Evolutionary conservation across 495 filamentous ascomycete species (phyloP), one percentile per base, ranked within the genome.

Genomic region (Aspergillus biplanus): DNA sequence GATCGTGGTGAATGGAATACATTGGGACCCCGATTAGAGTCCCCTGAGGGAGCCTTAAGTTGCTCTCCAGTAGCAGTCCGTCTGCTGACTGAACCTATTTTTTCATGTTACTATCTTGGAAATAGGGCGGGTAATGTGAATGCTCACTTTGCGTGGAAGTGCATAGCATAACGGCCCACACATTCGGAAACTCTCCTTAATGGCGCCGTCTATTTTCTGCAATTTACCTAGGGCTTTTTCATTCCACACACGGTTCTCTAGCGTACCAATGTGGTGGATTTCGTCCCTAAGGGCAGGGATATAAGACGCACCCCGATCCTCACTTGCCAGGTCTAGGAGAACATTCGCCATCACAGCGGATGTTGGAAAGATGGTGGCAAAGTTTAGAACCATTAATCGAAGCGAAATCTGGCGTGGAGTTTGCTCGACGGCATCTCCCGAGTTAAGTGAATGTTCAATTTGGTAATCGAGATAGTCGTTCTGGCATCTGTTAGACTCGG

Each of bases 291-390:
- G 46, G 7, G 46, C 1, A 48, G 46, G 46, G 46, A 48, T 16
- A 48, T 4, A 48, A n/a, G 46, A 13, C 5, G 46, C 46, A 48
- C 46, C 46, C 7, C 46, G 46, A 16, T 48, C 46, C 46, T 48
- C 1, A n/a, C 46, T 48, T 13, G 46, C 46, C 13, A 48, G 46
- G 46, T 48, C 46, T 48, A 48, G 46, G 7, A 48, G 46, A 1
- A 48, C 46, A 48, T 48, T 48, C 7, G 46, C 5, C 46, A 48
- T 48, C 46, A 48, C n/a, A 48, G 46, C 46, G 5, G 46, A 48
- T 48, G 46, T 48, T 48, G 46, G 46, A 48, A 48, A 48, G 46
- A 48, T 48, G 46, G 46, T 48, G 46, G 46, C 46, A 48, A 48
- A 48, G 5, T 48, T 48, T 1, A 48, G 46, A 48, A 48, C 46